phyloP scores from a whole-genome alignment of 768 basidiomycete genomes.

The Coprinopsis strossmayeri region DNA sequence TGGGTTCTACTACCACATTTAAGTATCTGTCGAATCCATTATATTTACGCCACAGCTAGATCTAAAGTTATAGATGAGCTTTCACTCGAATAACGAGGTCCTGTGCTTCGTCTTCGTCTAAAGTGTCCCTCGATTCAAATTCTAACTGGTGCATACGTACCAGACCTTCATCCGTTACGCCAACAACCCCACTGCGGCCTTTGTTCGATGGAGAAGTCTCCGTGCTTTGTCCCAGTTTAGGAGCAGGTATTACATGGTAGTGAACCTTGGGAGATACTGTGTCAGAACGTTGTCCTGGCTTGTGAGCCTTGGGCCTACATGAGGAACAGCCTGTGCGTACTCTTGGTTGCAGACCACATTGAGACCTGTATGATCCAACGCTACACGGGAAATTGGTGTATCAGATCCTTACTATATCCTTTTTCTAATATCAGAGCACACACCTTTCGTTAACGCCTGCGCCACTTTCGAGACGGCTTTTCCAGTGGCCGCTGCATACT shows the following conservation, averaged over 20 bases:
- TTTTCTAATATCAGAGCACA: conserved; percentile 9
- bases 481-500: conserved; percentile 53
- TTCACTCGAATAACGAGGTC: conserved; percentile 28
- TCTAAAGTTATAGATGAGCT: not conserved
- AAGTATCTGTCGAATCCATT: too few species aligned
- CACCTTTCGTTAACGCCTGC: conserved; percentile 56
- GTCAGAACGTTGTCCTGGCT: not conserved
- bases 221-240: conserved; percentile 29
- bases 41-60: too few species aligned
- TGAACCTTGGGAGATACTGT: conserved; percentile 62
- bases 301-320: conserved; percentile 50
- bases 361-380: conserved; percentile 56
- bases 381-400: conserved; percentile 23
- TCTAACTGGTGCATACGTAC: conserved; percentile 50
- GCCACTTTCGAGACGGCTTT: conserved; percentile 56
- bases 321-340: conserved; percentile 76
- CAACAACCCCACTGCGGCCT: not conserved
- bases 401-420: not conserved
- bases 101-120: conserved; percentile 55
- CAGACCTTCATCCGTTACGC: conserved; percentile 24
- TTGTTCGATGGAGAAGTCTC: conserved; percentile 8
- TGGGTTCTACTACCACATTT: too few species aligned
- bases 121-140: conserved; percentile 46
- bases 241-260: conserved; percentile 73
- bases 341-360: conserved; percentile 80